These are phyloP conservation scores for Prunus salicina DNA, from an alignment of 306 rosid genomes.

Conservation along the genomic window DNA sequence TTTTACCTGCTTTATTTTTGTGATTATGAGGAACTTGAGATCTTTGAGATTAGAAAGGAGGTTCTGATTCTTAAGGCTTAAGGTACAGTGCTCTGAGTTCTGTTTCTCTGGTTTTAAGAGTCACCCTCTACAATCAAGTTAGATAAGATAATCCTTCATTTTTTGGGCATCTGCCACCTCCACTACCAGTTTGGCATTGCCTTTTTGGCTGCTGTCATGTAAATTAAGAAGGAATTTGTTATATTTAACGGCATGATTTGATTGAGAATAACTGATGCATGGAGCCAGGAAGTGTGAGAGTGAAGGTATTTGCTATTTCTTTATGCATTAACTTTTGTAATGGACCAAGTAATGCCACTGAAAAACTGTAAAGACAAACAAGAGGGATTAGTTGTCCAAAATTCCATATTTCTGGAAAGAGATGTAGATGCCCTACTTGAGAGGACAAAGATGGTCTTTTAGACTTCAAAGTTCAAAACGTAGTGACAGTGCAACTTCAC, in stretches of 20 bases:
- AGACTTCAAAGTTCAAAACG: constrained; percentile 16
- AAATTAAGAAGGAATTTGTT: constrained; percentile 5
- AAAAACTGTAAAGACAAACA: constrained; percentile 13
- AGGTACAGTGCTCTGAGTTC: neutral
- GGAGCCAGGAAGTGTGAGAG: constrained; percentile 11
- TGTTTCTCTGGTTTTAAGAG: neutral
- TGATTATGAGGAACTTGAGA: neutral
- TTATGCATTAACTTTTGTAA: constrained; percentile 21
- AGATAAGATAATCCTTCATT: neutral
- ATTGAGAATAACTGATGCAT: neutral
- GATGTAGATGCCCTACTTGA: constrained; percentile 29
- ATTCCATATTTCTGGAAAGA: constrained; percentile 27
- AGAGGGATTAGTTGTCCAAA: constrained; percentile 32
- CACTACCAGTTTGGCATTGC: constrained; percentile 21
- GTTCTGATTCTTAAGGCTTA: neutral
- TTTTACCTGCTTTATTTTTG: neutral
- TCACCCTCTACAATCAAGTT: neutral
- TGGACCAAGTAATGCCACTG: constrained; percentile 6
- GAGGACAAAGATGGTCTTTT: constrained; percentile 52
- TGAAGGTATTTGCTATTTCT: constrained; percentile 32
- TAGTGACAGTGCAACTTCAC: constrained; percentile 15
- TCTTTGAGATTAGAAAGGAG: no score
- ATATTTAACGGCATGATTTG: neutral
- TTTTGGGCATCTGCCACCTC: constrained; percentile 9
- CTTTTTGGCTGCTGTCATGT: constrained; percentile 4